A percentile compares a stretch with the other conserved stretches of the same genome.
Evolutionary conservation across 2,329 filamentous ascomycete genomes (phyloP).

Genomic region (Clarireedia homoeocarpa): DNA sequence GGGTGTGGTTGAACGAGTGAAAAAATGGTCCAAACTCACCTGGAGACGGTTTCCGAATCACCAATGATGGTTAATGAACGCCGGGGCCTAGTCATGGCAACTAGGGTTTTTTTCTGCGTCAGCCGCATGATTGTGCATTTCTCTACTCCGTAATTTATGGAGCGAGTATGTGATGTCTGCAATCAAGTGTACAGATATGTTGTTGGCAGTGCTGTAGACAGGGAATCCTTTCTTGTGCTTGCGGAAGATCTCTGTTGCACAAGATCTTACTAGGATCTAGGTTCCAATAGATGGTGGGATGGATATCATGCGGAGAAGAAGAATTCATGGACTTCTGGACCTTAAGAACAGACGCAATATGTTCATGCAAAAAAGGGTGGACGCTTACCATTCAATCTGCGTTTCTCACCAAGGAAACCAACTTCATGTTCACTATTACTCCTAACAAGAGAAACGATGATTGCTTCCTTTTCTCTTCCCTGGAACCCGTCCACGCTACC

Average conservation of each 20-base stretch:
- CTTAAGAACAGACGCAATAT: background rate
- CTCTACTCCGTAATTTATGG: background rate
- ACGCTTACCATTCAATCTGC: conserved; percentile 76
- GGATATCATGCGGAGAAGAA: conserved; percentile 4
- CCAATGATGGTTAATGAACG: conserved; percentile 85
- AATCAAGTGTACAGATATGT: background rate
- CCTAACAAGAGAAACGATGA: conserved; percentile 87
- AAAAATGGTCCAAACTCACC: conserved; percentile 45
- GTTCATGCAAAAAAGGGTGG: conserved; percentile 13
- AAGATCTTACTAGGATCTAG: background rate
- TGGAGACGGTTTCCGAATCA: conserved; percentile 80
- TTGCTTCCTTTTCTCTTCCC: conserved; percentile 91
- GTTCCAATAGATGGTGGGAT: background rate
- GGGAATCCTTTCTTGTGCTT: background rate
- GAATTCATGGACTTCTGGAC: background rate
- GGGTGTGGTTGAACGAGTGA: conserved; percentile 6
- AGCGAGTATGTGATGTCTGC: background rate
- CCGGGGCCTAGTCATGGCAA: conserved; percentile 93
- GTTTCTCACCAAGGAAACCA: conserved; percentile 86
- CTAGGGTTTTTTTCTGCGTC: conserved; percentile 36
- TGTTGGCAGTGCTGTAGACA: background rate
- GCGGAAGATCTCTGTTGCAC: background rate
- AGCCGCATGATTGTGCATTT: conserved; percentile 15
- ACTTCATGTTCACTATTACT: conserved; percentile 85
- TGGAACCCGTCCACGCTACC: conserved; percentile 97